Base-by-base conservation (phyloP, 1,139 yeast species). In the Blastobotrys capitulatus region DNA sequence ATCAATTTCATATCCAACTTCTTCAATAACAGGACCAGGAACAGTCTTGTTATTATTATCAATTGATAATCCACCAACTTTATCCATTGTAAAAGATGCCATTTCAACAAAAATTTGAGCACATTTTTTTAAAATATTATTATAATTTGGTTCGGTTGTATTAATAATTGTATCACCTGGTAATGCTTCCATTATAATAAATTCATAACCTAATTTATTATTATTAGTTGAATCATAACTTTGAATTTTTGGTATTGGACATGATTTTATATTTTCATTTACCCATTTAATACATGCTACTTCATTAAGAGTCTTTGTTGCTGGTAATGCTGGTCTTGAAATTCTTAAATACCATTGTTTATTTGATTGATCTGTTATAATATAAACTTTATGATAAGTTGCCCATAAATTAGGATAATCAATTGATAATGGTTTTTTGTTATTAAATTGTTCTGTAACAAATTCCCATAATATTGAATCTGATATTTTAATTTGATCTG, bases 201-300 rank as follows among this genome's bases (percentile, higher is more conserved):
- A 47, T 29, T 47, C 50, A 13, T 37, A 32, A 12, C 50, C 50
- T 6, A 47, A 18, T 32, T 47, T 44, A 15, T 36, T 36, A 10
- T 13, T 25, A 18, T 39, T 43, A n/a, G n/a, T n/a, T 16, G 15
- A 39, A 34, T 42, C 38, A 39, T 43, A 47, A 15, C 43, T 46
- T 12, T 42, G 12, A 8, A 47, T 42, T 15, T 42, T 35, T 1
- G 50, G 50, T 16, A 22, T 16, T 2, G 50, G 50, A 20, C 49
- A 46, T 38, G 39, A 25, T 2, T 35, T n/a, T 15, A 42, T 25
- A 35, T 47, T n/a, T 29, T 25, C 2, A 20, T 22, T 29, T 19
- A 27, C 40, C 50, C 50, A 47, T 31, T 42, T 34, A 32, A 47
- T 25, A 16, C 46, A 47, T 20, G 46, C 50, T 12, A 47, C 50